A percentile compares a stretch with the other conserved stretches of the same genome.
phyloP scores from a whole-genome alignment of 768 basidiomycete genomes.

The Lactifluus subvellereus region DNA sequence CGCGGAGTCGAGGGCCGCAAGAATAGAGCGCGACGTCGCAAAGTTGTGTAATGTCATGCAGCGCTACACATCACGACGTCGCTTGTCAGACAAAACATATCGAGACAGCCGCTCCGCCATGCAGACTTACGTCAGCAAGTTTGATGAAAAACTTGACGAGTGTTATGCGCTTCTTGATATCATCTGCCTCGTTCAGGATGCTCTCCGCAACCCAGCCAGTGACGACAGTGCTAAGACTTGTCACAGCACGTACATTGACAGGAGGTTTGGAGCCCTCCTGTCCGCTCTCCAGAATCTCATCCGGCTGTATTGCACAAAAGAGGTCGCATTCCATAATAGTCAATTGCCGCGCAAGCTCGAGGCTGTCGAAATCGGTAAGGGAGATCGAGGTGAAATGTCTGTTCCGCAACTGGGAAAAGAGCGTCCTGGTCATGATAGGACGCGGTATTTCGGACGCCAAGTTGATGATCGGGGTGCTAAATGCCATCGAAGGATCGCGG shows the following conservation, averaged over 20 bases:
- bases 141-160: slow-evolving; percentile 93
- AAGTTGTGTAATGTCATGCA: slow-evolving; percentile 82
- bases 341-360: slow-evolving; percentile 90
- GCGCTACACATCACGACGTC: slow-evolving; percentile 47
- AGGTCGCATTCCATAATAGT: slow-evolving; percentile 90
- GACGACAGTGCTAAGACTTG: slow-evolving; percentile 83
- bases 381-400: slow-evolving; percentile 56
- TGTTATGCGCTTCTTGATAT: slow-evolving; percentile 73
- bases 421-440: slow-evolving; percentile 76
- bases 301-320: slow-evolving; percentile 80
- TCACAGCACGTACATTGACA: slow-evolving; percentile 75
- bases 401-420: slow-evolving; percentile 62
- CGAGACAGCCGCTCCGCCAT: not conserved
- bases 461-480: slow-evolving; percentile 50
- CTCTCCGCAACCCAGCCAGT: slow-evolving; percentile 96
- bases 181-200: slow-evolving; percentile 87
- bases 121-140: slow-evolving; percentile 69
- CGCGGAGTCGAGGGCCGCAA: slow-evolving; percentile 93
- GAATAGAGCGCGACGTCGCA: slow-evolving; percentile 85
- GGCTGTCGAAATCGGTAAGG: slow-evolving; percentile 86
- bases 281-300: slow-evolving; percentile 83
- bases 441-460: slow-evolving; percentile 69
- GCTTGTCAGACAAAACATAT: slow-evolving; percentile 1
- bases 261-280: slow-evolving; percentile 61
- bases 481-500: slow-evolving; percentile 71